Evolutionary conservation across 83 land plant species (phyloP), one percentile per base, ranked within the genome.

Genomic region (Diphasiastrum complanatum): DNA sequence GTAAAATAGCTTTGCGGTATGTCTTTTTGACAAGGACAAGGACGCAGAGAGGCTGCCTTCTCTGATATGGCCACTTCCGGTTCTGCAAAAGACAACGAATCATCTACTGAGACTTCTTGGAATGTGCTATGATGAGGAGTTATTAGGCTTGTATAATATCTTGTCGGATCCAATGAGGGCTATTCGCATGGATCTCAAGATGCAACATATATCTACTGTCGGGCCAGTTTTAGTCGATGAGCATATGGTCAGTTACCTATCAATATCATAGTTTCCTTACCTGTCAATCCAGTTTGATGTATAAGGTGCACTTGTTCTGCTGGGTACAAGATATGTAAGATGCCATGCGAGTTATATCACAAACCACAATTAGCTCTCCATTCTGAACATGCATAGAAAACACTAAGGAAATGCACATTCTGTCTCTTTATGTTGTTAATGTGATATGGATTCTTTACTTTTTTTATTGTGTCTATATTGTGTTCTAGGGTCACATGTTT

Each of bases 151-250:
- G 40, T 83, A 93, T 51, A 93, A 86, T 60, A 89, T 89, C 61
- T 70, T 93, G 61, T 93, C 96, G 99, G 99, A 89, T 49, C 74
- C 96, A 47, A 89, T 93, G 99, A 66, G 99, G 64, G 99, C 99
- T 8, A 74, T 93, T 4, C 78, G 96, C 16, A 83, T 89, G 96
- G 99, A 93, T 67, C 78, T 93, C 36, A 81, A 96, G 64, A 93
- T 93, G 92, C 99, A 93, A 34, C 99, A 93, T 47, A 81, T 93
- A 27, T 93, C 89, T 51, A 70, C 86, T 56, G 65, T 49, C 32
- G 74, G 77, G 25, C 83, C 99, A 45, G 81, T 93, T 33, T 62
- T 74, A 25, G 80, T 93, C 96, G 84, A 89, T 49, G 99, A 93
- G 67, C 92, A 93, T 67, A 93, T 93, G 99, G 96, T 93, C 4